Evolutionary conservation across 106 monocot genomes (phyloP), one percentile per base, ranked within the genome.

Genomic region (Dioscorea alata): DNA sequence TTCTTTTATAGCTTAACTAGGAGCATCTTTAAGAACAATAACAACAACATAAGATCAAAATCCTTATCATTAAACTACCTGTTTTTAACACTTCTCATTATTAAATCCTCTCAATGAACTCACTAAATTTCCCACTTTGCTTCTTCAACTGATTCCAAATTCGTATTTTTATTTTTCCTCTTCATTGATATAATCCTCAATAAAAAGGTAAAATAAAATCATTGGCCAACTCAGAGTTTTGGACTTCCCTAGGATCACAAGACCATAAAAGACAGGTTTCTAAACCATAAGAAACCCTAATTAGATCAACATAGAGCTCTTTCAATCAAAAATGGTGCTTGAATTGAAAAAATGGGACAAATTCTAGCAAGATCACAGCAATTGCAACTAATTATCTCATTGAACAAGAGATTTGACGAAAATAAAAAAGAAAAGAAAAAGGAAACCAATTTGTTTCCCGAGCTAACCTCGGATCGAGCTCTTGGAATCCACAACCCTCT

Each of bases 381-480:
- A 54, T 13, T 19, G 19, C 15, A 54, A 54, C 15, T 54, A 3
- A 54, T 19, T 18, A 8, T 19, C 15, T 8, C 54, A 19, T 1
- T 19, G 19, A 19, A 54, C 4, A 54, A 13, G 54, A 14, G 54
- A 54, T 54, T 54, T 54, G 13, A 3, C 15, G 2, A 16, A 54
- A 19, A 18, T 20, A 69, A 69, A 6, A 28, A 14, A 58, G 1
- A 70, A 19, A n/a, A 59, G 34, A 70, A 18, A 70, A 32, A 17
- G 0, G 59, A 18, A 35, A 70, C 4, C 18, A 58, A 19, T 35
- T 4, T 24, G 12, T 12, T 54, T 54, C 2, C 42, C 42, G 54
- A 58, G 28, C 57, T 42, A 1, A 70, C 70, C 58, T 57, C 24
- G 25, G 6, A 70, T 48, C 20, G 54, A 56, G 25, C 33, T 60